Base-by-base conservation (phyloP, 257 asterid species). In the Lycium ferocissimum region DNA sequence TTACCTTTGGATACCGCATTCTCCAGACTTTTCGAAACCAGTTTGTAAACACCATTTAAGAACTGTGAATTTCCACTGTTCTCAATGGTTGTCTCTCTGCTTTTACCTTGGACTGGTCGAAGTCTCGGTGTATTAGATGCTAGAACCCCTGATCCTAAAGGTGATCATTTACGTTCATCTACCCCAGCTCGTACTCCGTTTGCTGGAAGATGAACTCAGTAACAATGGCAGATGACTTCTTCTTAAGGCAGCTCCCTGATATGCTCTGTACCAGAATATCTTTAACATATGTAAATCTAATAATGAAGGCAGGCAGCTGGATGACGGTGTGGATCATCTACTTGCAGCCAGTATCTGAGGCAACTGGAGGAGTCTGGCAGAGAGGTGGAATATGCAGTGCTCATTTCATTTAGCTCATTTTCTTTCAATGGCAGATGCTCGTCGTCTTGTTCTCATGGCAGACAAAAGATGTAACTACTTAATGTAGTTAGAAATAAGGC, bases 161-260 rank as follows among this genome's bases (percentile, higher is more conserved):
- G 43, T 49, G 59, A 73, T 47, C 7, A 73, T 73, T 45, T 47
- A 49, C 12, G 0, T 47, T 47, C 3, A 73, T 3, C 81, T 47
- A 22, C 61, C 33, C 80, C 81, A 73, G 59, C 81, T 47, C 5
- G 43, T 73, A n/a, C 81, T 11, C 40, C 59, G 11, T 9, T 73
- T 45, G 61, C 80, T 47, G 59, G 80, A 72, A 47, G 59, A 73
- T 47, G 80, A 73, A 22, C 22, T 49, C 81, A 12, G 81, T 12
- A 75, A 26, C 33, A 26, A 26, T 26, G 33, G 62, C 62, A 20
- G 81, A 49, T 75, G 81, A 72, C 80, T 51, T 49, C 12, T 75
- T 43, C 37, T 9, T 14, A 75, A 75, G 45, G 81, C 22, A 75
- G 57, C 81, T 49, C 45, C 43, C 57, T 75, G 12, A 49, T 49